Conservation (phyloP, 192 early-diverging fungal genomes). For the Chytriomyces hyalinus region DNA sequence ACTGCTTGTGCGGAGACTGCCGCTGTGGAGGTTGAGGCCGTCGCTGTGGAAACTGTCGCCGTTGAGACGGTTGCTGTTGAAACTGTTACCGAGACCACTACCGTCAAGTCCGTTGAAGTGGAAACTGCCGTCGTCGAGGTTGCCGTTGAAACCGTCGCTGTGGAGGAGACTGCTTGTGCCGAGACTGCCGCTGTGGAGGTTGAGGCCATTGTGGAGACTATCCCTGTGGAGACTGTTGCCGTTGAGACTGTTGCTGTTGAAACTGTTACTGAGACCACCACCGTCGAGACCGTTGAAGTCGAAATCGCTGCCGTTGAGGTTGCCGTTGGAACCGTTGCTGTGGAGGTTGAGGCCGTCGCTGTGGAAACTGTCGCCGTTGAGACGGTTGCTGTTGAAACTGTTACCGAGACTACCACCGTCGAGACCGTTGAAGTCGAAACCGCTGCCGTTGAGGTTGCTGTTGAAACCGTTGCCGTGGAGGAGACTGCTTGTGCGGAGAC, state of each 20-base stretch:
- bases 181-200: not conserved
- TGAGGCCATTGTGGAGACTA: not conserved
- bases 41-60: not conserved
- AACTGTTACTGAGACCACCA: not conserved
- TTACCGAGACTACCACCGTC: conserved; percentile 10
- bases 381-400: not conserved
- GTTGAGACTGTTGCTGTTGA: no score
- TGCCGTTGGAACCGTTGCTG: not conserved
- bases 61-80: not conserved
- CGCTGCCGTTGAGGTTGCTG: not conserved
- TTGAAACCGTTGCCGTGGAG: not conserved
- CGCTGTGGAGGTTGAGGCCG: not conserved
- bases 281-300: not conserved
- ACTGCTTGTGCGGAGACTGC: not conserved
- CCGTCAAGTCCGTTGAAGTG: not conserved
- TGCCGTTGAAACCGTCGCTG: not conserved
- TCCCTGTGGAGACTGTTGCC: no score
- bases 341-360: not conserved
- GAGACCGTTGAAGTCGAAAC: not conserved
- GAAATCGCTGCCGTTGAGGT: not conserved
- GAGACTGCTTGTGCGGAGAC: not conserved
- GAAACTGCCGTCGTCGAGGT: conserved; percentile 4
- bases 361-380: not conserved
- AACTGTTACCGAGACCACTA: not conserved
- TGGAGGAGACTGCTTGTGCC: not conserved